Evolutionary conservation across 257 asterid species (phyloP).

Genomic region (Marsdenia floribunda): DNA sequence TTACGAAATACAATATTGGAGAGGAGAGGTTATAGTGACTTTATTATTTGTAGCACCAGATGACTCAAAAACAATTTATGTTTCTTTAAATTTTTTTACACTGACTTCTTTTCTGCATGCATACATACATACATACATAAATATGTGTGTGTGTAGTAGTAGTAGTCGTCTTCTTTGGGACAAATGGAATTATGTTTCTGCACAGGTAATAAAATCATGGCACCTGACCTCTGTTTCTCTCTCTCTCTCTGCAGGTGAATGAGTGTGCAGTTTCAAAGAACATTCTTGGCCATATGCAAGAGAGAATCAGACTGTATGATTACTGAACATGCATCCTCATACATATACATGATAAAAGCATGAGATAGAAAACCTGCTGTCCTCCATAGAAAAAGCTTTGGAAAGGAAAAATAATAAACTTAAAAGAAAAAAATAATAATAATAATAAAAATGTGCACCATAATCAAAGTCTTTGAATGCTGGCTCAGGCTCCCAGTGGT

Average conservation of each 20-base stretch:
- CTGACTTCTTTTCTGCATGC: too few species aligned
- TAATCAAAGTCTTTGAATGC: constrained; percentile 13
- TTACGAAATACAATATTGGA: too few species aligned
- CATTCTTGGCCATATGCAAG: constrained; percentile 7
- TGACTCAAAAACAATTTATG: too few species aligned
- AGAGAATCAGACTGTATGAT: background rate
- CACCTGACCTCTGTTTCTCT: background rate
- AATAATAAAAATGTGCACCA: background rate
- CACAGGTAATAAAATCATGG: background rate
- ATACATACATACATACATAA: too few species aligned
- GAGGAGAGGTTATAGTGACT: too few species aligned
- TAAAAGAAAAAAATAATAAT: too few species aligned
- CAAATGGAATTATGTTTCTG: background rate
- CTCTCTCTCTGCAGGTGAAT: background rate
- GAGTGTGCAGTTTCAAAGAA: constrained; percentile 7
- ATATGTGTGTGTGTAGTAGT: too few species aligned
- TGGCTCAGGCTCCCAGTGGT: constrained; percentile 24
- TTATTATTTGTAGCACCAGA: too few species aligned
- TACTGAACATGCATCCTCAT: background rate
- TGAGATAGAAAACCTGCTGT: background rate
- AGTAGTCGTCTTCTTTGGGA: background rate
- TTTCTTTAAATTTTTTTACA: too few species aligned
- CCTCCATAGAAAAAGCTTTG: too few species aligned
- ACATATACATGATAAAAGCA: background rate
- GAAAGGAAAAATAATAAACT: background rate